Evolutionary conservation across 2,329 filamentous ascomycete genomes (phyloP).

Genomic region (Coniochaeta sp.): DNA sequence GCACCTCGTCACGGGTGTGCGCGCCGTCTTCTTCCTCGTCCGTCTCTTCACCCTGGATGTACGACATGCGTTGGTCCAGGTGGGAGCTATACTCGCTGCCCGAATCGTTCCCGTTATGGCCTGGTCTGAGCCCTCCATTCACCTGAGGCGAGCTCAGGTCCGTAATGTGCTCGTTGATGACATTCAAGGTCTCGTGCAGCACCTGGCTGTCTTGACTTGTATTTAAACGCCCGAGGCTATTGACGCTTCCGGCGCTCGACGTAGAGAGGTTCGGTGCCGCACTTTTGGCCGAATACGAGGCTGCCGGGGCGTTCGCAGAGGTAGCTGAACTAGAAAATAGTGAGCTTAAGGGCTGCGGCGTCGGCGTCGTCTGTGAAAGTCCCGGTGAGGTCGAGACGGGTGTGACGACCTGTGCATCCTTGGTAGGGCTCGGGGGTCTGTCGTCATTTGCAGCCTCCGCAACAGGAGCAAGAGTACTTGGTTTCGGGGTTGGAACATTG

Average conservation of each 20-base stretch:
- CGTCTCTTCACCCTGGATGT: constrained; percentile 90
- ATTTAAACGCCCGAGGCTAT: constrained; percentile 31
- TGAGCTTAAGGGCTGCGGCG: constrained; percentile 34
- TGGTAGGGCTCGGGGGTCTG: constrained; percentile 5
- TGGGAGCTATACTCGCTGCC: constrained; percentile 86
- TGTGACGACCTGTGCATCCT: constrained; percentile 6
- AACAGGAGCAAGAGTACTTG: constrained; percentile 16
- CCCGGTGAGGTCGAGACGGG: constrained; percentile 7
- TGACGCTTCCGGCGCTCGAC: constrained; percentile 23
- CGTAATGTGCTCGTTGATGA: constrained; percentile 86
- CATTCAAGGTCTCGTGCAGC: constrained; percentile 19
- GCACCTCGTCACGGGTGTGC: constrained; percentile 67
- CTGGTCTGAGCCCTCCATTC: constrained; percentile 39
- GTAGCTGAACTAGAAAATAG: constrained; percentile 23
- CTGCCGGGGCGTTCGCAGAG: constrained; percentile 14
- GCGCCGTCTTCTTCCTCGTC: constrained; percentile 78
- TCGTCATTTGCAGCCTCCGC: constrained; percentile 16
- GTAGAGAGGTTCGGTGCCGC: constrained; percentile 14
- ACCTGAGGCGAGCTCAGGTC: constrained; percentile 58
- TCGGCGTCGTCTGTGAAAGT: constrained; percentile 22
- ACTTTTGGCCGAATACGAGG: constrained; percentile 13
- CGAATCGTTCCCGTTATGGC: constrained; percentile 58
- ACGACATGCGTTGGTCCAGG: constrained; percentile 70
- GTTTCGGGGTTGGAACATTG: constrained; percentile 10
- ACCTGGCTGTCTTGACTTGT: constrained; percentile 39